A percentile compares a stretch with the other conserved stretches of the same genome.
Evolutionary conservation across 2,329 filamentous ascomycete species (phyloP).

Genomic region (Lachnum nothofagi): DNA sequence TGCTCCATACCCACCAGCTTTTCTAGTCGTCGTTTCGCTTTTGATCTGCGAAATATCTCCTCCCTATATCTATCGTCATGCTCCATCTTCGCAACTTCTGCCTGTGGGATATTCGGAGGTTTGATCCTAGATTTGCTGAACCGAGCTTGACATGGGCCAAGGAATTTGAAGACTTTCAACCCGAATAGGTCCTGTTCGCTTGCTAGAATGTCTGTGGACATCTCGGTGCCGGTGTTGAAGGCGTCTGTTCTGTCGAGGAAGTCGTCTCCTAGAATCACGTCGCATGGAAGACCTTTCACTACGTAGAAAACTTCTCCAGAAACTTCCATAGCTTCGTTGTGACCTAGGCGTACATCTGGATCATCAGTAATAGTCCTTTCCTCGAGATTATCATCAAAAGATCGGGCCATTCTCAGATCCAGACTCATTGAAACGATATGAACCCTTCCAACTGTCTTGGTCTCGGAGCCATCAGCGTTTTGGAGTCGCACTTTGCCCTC

Average conservation of each 20-base stretch:
- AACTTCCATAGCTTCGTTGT: background rate
- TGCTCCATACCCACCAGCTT: too few species aligned
- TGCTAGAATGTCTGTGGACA: background rate
- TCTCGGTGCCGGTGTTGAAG: conserved; percentile 6
- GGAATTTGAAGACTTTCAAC: background rate
- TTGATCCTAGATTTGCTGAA: background rate
- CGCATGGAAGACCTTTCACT: conserved; percentile 1
- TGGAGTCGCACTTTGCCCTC: background rate
- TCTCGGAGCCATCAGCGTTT: conserved; percentile 2
- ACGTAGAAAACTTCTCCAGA: conserved; percentile 3
- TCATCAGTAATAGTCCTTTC: background rate
- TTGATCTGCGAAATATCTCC: background rate
- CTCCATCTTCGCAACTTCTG: background rate
- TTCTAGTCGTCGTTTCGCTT: background rate
- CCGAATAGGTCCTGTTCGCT: background rate
- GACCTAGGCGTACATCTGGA: background rate
- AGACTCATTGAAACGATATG: background rate
- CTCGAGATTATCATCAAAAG: background rate
- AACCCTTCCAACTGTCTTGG: conserved; percentile 4
- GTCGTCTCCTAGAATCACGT: conserved; percentile 8
- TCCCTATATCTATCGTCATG: background rate
- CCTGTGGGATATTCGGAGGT: background rate
- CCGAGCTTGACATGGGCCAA: background rate
- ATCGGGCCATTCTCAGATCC: background rate
- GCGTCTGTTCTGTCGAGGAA: conserved; percentile 8